A percentile compares a stretch with the other conserved stretches of the same genome.
These are phyloP conservation scores for Aaosphaeria pasadenensis DNA, from an alignment of 2,329 filamentous ascomycete genomes.

Conservation along the genomic window DNA sequence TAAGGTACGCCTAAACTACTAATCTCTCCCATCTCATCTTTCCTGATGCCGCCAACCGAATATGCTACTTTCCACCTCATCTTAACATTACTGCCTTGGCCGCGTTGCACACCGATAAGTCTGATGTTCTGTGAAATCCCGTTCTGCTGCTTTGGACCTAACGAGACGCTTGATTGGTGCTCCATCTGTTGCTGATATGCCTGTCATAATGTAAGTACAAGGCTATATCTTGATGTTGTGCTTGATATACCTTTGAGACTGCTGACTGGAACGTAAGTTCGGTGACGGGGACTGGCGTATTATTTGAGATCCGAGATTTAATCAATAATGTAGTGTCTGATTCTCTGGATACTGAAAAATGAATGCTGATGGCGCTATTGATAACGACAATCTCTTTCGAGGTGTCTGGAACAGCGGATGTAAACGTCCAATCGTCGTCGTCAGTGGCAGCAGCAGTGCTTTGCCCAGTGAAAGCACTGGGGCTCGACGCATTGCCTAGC, in stretches of 20 bases:
- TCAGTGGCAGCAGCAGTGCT: conserved; percentile 54
- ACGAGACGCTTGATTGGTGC: conserved; percentile 76
- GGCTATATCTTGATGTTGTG: conserved; percentile 3
- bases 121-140: conserved; percentile 81
- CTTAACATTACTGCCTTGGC: conserved; percentile 77
- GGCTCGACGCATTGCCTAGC: conserved; percentile 30
- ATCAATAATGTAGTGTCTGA: conserved; percentile 62
- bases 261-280: conserved; percentile 90
- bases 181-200: conserved; percentile 77
- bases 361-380: conserved; percentile 67
- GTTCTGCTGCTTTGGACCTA: conserved; percentile 67
- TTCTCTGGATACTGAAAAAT: conserved; percentile 66
- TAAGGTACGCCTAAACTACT: conserved; percentile 72
- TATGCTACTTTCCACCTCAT: conserved; percentile 88
- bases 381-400: conserved; percentile 67
- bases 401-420: conserved; percentile 75
- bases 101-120: conserved; percentile 69
- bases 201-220: conserved; percentile 42
- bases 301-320: conserved; percentile 80
- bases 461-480: conserved; percentile 23
- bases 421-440: conserved; percentile 94
- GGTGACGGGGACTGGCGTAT: conserved; percentile 64
- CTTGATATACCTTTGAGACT: conserved; percentile 72
- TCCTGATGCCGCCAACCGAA: conserved; percentile 61
- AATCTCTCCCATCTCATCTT: conserved; percentile 83